A percentile compares a stretch with the other conserved stretches of the same genome.
Evolutionary conservation across 2,329 filamentous ascomycete genomes (phyloP).

Genomic region (Ramularia endophylla): DNA sequence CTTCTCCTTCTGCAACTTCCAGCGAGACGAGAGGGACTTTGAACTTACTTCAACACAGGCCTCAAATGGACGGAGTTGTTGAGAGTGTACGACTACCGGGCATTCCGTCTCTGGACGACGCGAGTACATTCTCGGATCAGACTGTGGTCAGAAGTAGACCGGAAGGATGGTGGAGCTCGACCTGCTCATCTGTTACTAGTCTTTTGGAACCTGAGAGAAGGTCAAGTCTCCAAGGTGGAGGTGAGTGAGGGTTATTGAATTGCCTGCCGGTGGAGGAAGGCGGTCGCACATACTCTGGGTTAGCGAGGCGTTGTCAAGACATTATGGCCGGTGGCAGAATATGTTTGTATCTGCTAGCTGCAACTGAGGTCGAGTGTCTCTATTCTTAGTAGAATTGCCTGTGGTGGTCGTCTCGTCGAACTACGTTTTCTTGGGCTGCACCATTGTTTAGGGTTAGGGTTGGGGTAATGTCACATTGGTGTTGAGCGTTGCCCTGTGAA

Average conservation of each 20-base stretch:
- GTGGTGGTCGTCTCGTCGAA: too few species aligned
- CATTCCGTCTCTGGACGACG: constrained; percentile 1
- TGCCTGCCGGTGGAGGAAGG: background rate
- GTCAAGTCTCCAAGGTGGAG: too few species aligned
- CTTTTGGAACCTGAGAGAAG: constrained; percentile 4
- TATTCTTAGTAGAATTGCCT: too few species aligned
- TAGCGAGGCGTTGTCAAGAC: too few species aligned
- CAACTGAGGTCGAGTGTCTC: too few species aligned
- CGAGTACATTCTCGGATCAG: constrained; percentile 12
- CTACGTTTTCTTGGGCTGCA: too few species aligned
- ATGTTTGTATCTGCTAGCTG: too few species aligned
- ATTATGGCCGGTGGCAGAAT: too few species aligned
- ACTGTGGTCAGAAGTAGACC: constrained; percentile 16
- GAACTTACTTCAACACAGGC: constrained; percentile 18
- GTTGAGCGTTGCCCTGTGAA: too few species aligned
- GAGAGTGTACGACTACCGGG: constrained; percentile 1
- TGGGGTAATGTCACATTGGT: too few species aligned
- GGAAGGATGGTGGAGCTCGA: constrained; percentile 21
- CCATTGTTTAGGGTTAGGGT: too few species aligned
- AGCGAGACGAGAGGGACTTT: constrained; percentile 9
- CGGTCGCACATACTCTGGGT: background rate
- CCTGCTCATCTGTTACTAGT: constrained; percentile 14
- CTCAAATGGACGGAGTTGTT: constrained; percentile 3
- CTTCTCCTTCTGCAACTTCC: constrained; percentile 4
- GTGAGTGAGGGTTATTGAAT: background rate